Conservation (phyloP, 2,329 filamentous ascomycete species). For the Colletotrichum cereale region DNA sequence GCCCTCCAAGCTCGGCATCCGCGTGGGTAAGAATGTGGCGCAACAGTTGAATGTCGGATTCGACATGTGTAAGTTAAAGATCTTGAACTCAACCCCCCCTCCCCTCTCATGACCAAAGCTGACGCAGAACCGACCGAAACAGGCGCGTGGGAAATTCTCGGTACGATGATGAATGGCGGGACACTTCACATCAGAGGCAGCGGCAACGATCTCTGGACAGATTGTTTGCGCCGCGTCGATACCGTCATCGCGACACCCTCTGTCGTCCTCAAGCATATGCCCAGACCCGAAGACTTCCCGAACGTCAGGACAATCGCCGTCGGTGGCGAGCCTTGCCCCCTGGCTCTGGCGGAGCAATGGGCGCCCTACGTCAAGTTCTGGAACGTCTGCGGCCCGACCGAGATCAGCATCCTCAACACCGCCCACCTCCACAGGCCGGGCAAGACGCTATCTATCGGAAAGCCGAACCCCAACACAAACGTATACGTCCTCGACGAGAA, state of each 20-base stretch:
- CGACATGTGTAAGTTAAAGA: constrained; percentile 66
- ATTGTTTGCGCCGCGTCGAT: constrained; percentile 41
- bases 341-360: constrained; percentile 67
- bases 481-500: constrained; percentile 65
- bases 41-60: constrained; percentile 70
- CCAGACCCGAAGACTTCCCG: constrained; percentile 36
- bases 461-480: constrained; percentile 67
- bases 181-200: constrained; percentile 42
- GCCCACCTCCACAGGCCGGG: constrained; percentile 48
- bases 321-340: constrained; percentile 40
- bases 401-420: constrained; percentile 71
- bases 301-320: constrained; percentile 40
- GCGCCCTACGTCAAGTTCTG: constrained; percentile 61
- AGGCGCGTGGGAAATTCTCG: constrained; percentile 73
- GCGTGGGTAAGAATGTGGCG: constrained; percentile 63
- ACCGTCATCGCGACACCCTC: constrained; percentile 42
- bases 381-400: constrained; percentile 72
- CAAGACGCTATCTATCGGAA: constrained; percentile 64
- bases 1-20: constrained; percentile 58
- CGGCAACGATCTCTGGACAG: constrained; percentile 40
- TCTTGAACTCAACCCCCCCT: constrained; percentile 6
- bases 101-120: constrained; percentile 4
- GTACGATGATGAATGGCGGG: constrained; percentile 44
- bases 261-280: constrained; percentile 42
- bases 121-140: constrained; percentile 4